phyloP scores from a whole-genome alignment of 768 basidiomycete species.

The Psilocybe subaeruginosa region DNA sequence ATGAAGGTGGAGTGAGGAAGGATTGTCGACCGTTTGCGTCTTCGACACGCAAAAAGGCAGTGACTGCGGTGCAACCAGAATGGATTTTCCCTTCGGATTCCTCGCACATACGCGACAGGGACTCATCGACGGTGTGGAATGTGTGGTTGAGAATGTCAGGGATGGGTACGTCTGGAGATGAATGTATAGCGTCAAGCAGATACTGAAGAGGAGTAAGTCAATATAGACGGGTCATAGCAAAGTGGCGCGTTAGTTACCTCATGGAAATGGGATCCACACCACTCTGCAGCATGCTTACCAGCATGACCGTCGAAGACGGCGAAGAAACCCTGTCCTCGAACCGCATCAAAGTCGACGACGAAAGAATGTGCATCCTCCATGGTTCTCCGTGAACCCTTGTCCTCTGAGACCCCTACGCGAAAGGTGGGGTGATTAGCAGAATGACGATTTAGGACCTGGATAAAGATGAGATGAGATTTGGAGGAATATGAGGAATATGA shows the following conservation, averaged over 20 bases:
- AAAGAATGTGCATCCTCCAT: conserved; percentile 99
- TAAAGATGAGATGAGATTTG: conserved; percentile 5
- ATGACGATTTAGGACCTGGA: conserved; percentile 75
- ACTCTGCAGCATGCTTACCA: conserved; percentile 97
- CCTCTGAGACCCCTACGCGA: conserved; percentile 76
- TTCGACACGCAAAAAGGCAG: conserved; percentile 92
- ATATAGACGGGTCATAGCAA: not conserved
- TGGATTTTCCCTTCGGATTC: conserved; percentile 91
- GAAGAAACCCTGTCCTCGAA: conserved; percentile 97
- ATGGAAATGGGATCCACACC: conserved; percentile 97
- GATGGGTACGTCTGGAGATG: conserved; percentile 58
- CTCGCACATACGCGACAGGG: conserved; percentile 82
- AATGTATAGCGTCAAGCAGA: conserved; percentile 71
- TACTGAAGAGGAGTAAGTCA: conserved; percentile 41
- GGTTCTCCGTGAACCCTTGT: conserved; percentile 86
- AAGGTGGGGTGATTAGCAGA: conserved; percentile 67
- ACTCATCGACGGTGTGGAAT: conserved; percentile 89
- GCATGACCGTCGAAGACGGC: conserved; percentile 99
- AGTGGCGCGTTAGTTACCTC: conserved; percentile 50
- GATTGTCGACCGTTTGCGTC: conserved; percentile 75
- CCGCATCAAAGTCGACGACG: conserved; percentile 88
- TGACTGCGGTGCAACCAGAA: conserved; percentile 96
- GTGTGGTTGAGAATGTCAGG: conserved; percentile 93
- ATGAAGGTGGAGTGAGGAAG: conserved; percentile 49
- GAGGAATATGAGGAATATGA: not conserved